A percentile compares a stretch with the other conserved stretches of the same genome.
Evolutionary conservation across 768 basidiomycete species (phyloP).

Genomic region (Phallus indusiatus): DNA sequence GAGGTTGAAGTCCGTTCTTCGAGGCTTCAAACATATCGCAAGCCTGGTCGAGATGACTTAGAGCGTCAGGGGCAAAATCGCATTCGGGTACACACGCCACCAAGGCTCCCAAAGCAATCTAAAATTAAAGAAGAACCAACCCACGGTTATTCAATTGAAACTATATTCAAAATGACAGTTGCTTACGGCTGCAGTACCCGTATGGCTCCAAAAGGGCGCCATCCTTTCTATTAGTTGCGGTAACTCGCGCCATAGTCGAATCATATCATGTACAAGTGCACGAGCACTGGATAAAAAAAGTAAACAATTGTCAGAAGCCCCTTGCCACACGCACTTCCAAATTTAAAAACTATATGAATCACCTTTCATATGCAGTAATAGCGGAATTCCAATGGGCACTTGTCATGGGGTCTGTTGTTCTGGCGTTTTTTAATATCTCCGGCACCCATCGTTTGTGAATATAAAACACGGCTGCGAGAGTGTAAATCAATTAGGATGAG

Average conservation of each 20-base stretch:
- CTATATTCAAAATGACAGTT: not conserved
- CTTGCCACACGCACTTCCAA: not conserved
- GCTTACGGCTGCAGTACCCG: conserved; percentile 1
- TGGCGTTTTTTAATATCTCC: not conserved
- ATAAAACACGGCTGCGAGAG: conserved; percentile 2
- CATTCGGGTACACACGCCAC: conserved; percentile 3
- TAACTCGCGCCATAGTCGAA: not conserved
- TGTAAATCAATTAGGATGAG: not conserved
- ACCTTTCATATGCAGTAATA: conserved; percentile 3
- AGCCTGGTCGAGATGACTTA: conserved; percentile 2
- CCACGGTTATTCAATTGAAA: not conserved
- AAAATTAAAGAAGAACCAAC: not conserved
- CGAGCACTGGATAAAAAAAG: not conserved
- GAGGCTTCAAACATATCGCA: conserved; percentile 3
- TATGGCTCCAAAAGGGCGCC: conserved; percentile 10
- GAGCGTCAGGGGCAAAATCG: not conserved
- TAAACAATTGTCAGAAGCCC: not conserved
- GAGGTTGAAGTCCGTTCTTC: conserved; percentile 1
- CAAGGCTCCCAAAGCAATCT: conserved; percentile 5
- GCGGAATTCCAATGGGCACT: conserved; percentile 4
- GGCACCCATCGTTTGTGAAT: conserved; percentile 6
- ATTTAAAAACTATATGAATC: not conserved
- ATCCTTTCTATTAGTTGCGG: conserved; percentile 2
- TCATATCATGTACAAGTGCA: conserved; percentile 3
- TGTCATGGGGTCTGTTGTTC: not conserved